Base-by-base conservation (phyloP, 2,329 filamentous ascomycete genomes). In the Purpureocillium lavendulum region DNA sequence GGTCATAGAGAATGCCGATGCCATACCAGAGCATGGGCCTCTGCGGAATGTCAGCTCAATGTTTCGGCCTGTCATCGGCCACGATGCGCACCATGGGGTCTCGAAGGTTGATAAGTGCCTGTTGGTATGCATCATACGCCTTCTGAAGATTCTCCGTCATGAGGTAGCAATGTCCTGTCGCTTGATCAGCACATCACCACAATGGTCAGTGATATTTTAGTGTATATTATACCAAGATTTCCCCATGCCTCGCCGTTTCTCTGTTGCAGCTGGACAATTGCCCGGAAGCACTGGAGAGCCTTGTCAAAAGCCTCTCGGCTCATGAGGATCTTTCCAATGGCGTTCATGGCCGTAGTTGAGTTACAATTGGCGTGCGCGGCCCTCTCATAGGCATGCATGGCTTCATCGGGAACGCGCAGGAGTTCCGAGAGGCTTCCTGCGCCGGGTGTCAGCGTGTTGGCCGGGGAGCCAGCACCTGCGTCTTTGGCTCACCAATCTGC, bases 111-210 rank as follows among this genome's bases (percentile, higher is more conserved):
- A 96, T 90, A 7, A 97, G 68, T 7, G 92, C 92, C 58, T 94
- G 87, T 60, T 98, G 92, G 59, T 98, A 98, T 1, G 92, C 89
- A 26, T 87, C 86, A 56, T 98, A 98, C 1, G 92, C 92, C 58
- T 97, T 88, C 64, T 97, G 92, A 28, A 97, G 67, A 55, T 96
- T 90, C 56, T 98, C 92, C 77, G 95, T 94, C 92, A 98, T 98
- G 18, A 98, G 72, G 58, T 90, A 94, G 66, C 92, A 97, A 61
- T 97, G 92, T n/a, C 92, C 87, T 90, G 50, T 12, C 33, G 24
- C 36, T 33, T 39, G n/a, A 21, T 17, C n/a, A n/a, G n/a, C n/a
- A n/a, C n/a, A n/a, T n/a, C n/a, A n/a, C n/a, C n/a, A n/a, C n/a
- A n/a, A n/a, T n/a, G n/a, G n/a, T n/a, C n/a, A n/a, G n/a, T n/a